These are phyloP conservation scores for Coriolopsis trogii DNA, from an alignment of 1,284 basidiomycete species.

Conservation along the genomic window DNA sequence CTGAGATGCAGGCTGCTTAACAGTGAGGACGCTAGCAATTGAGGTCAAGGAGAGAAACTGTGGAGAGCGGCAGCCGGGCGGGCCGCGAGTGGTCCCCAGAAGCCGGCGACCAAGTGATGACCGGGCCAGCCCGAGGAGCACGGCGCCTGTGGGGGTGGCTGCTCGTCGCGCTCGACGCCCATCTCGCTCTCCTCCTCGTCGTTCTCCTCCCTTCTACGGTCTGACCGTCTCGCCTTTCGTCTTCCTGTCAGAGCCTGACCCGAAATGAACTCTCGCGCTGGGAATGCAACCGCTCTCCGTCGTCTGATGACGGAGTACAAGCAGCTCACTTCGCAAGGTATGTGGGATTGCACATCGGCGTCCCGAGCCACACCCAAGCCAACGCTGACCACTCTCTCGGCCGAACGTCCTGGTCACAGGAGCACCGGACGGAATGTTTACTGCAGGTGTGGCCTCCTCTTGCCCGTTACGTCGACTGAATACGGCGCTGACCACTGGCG, in stretches of 20 bases:
- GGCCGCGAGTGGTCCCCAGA: not conserved
- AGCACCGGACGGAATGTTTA: conserved; percentile 91
- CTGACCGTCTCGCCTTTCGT: not conserved
- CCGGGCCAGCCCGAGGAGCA: conserved; percentile 9
- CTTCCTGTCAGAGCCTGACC: not conserved
- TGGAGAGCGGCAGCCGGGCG: too few species aligned
- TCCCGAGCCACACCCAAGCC: not conserved
- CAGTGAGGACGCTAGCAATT: too few species aligned
- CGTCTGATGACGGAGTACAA: conserved; percentile 94
- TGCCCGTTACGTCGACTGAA: not conserved
- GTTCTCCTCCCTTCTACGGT: conserved; percentile 8
- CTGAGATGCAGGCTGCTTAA: too few species aligned
- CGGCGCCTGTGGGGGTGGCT: conserved; percentile 4
- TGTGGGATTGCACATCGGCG: conserved; percentile 1
- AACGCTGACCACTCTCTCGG: conserved; percentile 1
- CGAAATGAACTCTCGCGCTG: conserved; percentile 46
- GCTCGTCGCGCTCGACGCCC: conserved; percentile 13
- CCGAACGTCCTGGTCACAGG: conserved; percentile 46
- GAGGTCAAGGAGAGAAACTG: too few species aligned
- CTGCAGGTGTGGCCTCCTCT: conserved; percentile 63
- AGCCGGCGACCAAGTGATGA: conserved; percentile 12
- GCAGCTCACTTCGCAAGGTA: conserved; percentile 73
- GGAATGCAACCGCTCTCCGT: conserved; percentile 68
- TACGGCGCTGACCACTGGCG: conserved; percentile 17
- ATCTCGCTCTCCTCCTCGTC: conserved; percentile 6